These are phyloP conservation scores for Lobosporangium transversale DNA, from an alignment of 192 early-diverging fungal genomes.

Conservation along the genomic window DNA sequence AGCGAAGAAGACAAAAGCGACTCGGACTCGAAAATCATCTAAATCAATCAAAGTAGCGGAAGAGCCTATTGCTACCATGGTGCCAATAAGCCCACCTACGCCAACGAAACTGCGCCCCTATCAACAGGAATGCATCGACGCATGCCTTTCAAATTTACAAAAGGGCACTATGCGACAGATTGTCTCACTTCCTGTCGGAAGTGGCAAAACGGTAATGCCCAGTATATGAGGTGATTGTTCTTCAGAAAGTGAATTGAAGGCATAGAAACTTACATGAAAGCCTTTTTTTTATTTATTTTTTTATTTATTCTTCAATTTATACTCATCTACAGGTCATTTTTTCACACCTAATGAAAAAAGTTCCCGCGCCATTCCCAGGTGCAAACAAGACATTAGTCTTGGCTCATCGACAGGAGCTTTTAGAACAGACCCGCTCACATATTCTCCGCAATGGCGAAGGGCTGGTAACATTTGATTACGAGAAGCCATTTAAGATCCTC, in stretches of 20 bases:
- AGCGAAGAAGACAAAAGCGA: too few species aligned
- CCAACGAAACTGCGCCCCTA: slow-evolving; percentile 73
- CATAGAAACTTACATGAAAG: too few species aligned
- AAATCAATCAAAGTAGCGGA: not conserved
- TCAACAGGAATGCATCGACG: slow-evolving; percentile 87
- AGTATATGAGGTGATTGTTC: too few species aligned
- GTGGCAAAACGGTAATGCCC: slow-evolving; percentile 94
- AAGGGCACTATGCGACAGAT: slow-evolving; percentile 77
- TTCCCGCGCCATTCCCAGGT: slow-evolving; percentile 65
- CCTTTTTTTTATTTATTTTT: too few species aligned
- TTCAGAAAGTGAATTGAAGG: too few species aligned
- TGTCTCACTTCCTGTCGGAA: slow-evolving; percentile 82
- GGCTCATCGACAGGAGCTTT: slow-evolving; percentile 89
- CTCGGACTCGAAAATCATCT: slow-evolving; percentile 5
- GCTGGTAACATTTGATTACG: slow-evolving; percentile 51
- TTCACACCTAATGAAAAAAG: slow-evolving; percentile 76
- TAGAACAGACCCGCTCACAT: slow-evolving; percentile 81
- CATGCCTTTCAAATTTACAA: slow-evolving; percentile 62
- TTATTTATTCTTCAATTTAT: too few species aligned
- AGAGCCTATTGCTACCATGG: not conserved
- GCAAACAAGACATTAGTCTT: slow-evolving; percentile 86
- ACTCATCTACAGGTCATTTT: slow-evolving; percentile 80
- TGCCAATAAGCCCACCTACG: not conserved
- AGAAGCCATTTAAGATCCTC: not conserved
- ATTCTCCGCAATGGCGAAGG: slow-evolving; percentile 69